Evolutionary conservation across 371 early-diverging fungal species (phyloP).

Genomic region (Smittium mucronatum): DNA sequence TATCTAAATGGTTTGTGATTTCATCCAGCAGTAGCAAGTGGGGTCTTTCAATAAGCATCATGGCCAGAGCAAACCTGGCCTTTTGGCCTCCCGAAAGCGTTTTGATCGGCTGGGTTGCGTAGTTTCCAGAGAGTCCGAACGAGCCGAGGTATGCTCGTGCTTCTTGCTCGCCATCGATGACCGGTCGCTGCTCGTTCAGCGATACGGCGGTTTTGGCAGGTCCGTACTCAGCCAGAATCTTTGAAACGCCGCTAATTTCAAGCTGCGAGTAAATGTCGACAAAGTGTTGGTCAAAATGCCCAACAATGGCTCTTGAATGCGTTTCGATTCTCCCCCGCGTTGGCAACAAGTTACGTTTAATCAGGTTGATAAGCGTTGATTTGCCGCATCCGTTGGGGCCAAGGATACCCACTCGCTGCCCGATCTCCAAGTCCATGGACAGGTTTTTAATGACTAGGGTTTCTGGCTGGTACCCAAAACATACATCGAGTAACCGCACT

Average conservation of each 20-base stretch:
- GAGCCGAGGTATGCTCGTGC: constrained; percentile 75
- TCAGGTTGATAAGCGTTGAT: constrained; percentile 65
- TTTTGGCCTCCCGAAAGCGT: constrained; percentile 90
- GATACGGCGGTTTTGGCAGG: constrained; percentile 62
- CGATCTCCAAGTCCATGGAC: constrained; percentile 88
- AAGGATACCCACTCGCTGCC: constrained; percentile 89
- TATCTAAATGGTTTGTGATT: constrained; percentile 87
- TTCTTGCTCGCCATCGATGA: constrained; percentile 36
- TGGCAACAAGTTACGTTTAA: constrained; percentile 62
- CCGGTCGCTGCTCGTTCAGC: constrained; percentile 72
- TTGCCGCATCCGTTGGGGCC: constrained; percentile 93
- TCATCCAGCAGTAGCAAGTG: constrained; percentile 96
- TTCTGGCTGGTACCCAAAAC: constrained; percentile 69
- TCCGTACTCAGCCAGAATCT: constrained; percentile 49
- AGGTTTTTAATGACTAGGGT: constrained; percentile 71
- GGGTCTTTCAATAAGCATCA: constrained; percentile 75
- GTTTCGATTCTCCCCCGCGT: constrained; percentile 71
- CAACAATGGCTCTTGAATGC: constrained; percentile 81
- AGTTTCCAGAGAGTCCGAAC: constrained; percentile 83
- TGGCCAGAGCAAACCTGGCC: constrained; percentile 89
- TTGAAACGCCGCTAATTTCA: constrained; percentile 28
- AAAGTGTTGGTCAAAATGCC: constrained; percentile 96
- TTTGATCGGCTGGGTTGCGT: constrained; percentile 76
- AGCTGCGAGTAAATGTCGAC: constrained; percentile 78
- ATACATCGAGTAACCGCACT: constrained; percentile 72